Evolutionary conservation across 75 land plant species (phyloP), one percentile per base, ranked within the genome.

Genomic region (Cupressus sempervirens): DNA sequence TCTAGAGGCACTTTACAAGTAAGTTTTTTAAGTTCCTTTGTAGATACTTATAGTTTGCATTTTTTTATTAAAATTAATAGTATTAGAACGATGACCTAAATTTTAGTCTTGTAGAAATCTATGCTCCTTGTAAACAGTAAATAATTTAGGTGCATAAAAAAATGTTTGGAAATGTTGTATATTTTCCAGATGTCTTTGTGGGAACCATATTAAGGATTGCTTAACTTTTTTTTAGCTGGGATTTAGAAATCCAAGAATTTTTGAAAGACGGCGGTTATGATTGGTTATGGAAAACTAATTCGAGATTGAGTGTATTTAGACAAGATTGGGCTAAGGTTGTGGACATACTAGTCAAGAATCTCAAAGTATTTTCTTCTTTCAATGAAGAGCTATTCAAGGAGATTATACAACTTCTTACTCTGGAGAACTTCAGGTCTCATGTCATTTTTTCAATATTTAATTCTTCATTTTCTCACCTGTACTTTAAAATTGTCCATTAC

Each of bases 1-100:
- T 84, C 91, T 96, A 56, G 98, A 96, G 90, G 97, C 98, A 1
- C 87, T 96, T 83, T 97, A 95, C 88, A 95, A 93, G 98, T 96
- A 86, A 50, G 91, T 45, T 23, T 62, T 20, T 6, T 62, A 23
- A 62, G 23, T 20, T 62, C 23, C n/a, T 62, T 23, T 62, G 7
- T 20, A 56, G 4, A 16, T 18, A 56, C 12, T 11, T 50, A 56
- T 62, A 58, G 23, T 62, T 20, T 5, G 26, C n/a, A 7, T 62
- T 58, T 23, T 0, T 62, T 20, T 62, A 4, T 4, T 50, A 10
- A 50, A 50, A 8, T 62, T 6, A 23, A 0, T 58, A 58, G 4
- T 20, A 18, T 58, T 58, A 20, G 65, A 58, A 58, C 23, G 6
- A 58, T 58, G 7, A 7, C 26, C 23, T 62, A 23, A 7, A 23